These are phyloP conservation scores for Ceratobasidium theobromae DNA, from an alignment of 1,284 basidiomycete genomes.

Conservation along the genomic window DNA sequence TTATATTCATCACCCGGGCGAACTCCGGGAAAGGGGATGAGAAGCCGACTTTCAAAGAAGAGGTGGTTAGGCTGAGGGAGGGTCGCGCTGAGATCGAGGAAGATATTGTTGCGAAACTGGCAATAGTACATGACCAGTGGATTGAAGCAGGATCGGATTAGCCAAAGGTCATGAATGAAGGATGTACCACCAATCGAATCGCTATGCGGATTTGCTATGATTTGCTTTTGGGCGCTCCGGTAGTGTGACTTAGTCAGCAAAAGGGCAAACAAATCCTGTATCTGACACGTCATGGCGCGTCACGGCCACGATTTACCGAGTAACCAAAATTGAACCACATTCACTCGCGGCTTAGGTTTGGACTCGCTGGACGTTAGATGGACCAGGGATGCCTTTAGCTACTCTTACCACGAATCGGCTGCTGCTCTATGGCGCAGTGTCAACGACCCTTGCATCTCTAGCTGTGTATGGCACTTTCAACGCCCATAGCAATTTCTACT, in stretches of 20 bases:
- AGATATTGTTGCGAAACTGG: conserved; percentile 79
- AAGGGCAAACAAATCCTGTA: conserved; percentile 4
- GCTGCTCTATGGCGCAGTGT: conserved; percentile 67
- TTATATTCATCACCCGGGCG: conserved; percentile 72
- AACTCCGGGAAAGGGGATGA: conserved; percentile 26
- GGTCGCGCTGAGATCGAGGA: conserved; percentile 75
- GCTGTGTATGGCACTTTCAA: conserved; percentile 79
- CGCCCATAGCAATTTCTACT: conserved; percentile 90
- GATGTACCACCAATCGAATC: background rate
- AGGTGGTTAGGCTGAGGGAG: conserved; percentile 37
- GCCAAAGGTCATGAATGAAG: background rate
- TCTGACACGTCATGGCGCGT: conserved; percentile 29
- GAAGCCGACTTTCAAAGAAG: conserved; percentile 40
- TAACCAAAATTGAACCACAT: conserved; percentile 9
- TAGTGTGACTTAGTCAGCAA: conserved; percentile 9
- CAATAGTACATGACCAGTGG: conserved; percentile 75
- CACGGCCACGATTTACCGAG: conserved; percentile 20
- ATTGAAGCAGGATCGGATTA: conserved; percentile 40
- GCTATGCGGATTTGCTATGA: background rate
- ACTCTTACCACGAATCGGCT: conserved; percentile 42
- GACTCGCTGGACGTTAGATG: background rate
- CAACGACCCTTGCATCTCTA: conserved; percentile 66
- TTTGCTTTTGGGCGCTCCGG: background rate
- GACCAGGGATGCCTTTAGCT: conserved; percentile 16
- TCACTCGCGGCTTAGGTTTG: background rate